Percentiles rank a stretch among this genome's conserved stretches.
Conservation (phyloP, 306 rosid genomes). For the Urtica urens region DNA sequence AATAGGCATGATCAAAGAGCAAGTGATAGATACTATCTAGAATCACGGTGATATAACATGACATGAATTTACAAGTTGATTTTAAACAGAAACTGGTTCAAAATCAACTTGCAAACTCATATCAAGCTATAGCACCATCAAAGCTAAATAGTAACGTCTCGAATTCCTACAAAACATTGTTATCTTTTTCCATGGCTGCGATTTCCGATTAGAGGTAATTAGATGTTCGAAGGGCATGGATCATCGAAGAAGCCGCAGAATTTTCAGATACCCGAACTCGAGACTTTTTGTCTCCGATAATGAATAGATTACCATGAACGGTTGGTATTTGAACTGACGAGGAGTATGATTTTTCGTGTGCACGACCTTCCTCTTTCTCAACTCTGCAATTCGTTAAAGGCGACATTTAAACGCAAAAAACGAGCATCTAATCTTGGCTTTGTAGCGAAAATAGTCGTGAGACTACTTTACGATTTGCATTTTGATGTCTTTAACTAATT, state of each 20-base stretch:
- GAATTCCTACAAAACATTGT: not conserved
- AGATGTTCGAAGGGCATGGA: conserved; percentile 33
- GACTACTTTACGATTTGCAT: too few relatives aligned
- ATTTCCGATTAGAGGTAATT: conserved; percentile 14
- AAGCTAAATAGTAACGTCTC: conserved; percentile 12
- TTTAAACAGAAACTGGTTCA: too few relatives aligned
- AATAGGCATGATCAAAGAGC: too few relatives aligned
- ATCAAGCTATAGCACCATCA: too few relatives aligned
- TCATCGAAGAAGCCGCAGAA: conserved; percentile 66
- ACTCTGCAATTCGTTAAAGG: conserved; percentile 36
- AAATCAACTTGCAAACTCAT: too few relatives aligned
- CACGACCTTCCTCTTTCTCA: conserved; percentile 41
- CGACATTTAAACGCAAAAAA: too few relatives aligned
- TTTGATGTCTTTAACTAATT: too few relatives aligned
- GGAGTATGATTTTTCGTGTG: conserved; percentile 39
- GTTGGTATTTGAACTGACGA: conserved; percentile 35
- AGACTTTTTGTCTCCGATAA: conserved; percentile 28
- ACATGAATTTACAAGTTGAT: too few relatives aligned
- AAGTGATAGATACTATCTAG: too few relatives aligned
- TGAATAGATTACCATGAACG: conserved; percentile 10
- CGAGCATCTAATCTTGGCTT: too few relatives aligned
- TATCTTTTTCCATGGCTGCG: not conserved
- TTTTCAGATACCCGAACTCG: conserved; percentile 44
- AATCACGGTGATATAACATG: too few relatives aligned
- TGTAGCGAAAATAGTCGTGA: too few relatives aligned